These are phyloP conservation scores for Coprinellus micaceus DNA, from an alignment of 768 basidiomycete genomes.

Conservation along the genomic window DNA sequence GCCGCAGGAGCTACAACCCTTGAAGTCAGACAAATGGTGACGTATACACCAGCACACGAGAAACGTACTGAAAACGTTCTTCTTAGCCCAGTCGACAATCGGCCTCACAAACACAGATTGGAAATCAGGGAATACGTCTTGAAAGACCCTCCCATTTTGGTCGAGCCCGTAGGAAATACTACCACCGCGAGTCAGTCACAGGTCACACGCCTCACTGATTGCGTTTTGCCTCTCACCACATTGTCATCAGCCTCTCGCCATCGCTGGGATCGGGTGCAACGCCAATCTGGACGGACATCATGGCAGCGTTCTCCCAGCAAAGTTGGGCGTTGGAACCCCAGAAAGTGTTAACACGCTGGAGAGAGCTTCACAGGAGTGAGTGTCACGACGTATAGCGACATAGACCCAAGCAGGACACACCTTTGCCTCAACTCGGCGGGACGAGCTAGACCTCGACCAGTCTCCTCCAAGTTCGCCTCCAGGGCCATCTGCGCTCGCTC, in stretches of 20 bases:
- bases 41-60: too few species aligned
- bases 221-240: not conserved
- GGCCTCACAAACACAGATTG: not conserved
- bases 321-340: not conserved
- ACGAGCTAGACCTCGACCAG: too few species aligned
- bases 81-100: not conserved
- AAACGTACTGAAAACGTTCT: not conserved
- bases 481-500: too few species aligned
- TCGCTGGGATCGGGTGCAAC: not conserved
- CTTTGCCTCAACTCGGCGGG: too few species aligned
- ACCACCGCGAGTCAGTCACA: not conserved
- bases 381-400: too few species aligned
- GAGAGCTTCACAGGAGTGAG: not conserved
- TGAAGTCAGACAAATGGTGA: too few species aligned
- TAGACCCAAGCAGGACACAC: too few species aligned
- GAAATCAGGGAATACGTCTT: not conserved
- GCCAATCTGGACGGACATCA: not conserved
- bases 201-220: not conserved
- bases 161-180: not conserved
- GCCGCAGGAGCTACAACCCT: too few species aligned
- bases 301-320: not conserved
- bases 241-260: not conserved
- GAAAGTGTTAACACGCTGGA: not conserved
- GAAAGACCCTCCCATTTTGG: not conserved
- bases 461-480: too few species aligned